Conservation (phyloP, 2,329 filamentous ascomycete species). For the Sarocladiaceae sp. region DNA sequence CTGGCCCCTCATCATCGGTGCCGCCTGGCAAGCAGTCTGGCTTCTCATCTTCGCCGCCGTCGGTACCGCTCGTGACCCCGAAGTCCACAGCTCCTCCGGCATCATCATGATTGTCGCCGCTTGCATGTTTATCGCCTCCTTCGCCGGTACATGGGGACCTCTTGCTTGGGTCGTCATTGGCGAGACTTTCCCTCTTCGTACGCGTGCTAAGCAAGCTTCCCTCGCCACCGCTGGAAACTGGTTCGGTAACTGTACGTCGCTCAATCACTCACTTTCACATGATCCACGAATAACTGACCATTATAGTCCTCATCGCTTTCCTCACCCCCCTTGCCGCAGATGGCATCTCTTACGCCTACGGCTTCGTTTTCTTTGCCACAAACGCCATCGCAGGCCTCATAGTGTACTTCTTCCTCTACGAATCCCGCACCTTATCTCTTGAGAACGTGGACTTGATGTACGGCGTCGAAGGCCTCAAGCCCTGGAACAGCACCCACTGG, state of each 20-base stretch:
- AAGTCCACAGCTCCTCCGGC: constrained; percentile 44
- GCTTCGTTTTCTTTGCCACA: constrained; percentile 62
- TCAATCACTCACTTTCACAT: too few relatives aligned
- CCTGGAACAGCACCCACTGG: constrained; percentile 57
- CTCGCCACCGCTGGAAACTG: constrained; percentile 52
- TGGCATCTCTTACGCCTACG: constrained; percentile 58
- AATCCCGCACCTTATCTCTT: constrained; percentile 60
- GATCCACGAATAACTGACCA: too few relatives aligned
- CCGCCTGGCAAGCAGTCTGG: constrained; percentile 63
- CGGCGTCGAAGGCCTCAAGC: constrained; percentile 50
- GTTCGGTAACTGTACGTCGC: constrained; percentile 54
- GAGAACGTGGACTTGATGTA: constrained; percentile 73
- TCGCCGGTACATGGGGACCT: constrained; percentile 66
- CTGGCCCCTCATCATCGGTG: constrained; percentile 61
- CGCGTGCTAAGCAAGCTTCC: constrained; percentile 50
- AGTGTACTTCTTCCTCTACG: constrained; percentile 68
- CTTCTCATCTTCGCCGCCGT: constrained; percentile 61
- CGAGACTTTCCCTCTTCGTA: constrained; percentile 59
- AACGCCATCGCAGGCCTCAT: constrained; percentile 54
- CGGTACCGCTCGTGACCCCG: constrained; percentile 41
- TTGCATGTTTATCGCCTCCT: constrained; percentile 71
- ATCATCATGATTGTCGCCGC: constrained; percentile 69
- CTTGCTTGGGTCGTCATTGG: constrained; percentile 66
- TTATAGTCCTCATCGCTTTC: constrained; percentile 58
- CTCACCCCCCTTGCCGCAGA: constrained; percentile 63